Evolutionary conservation across 169 alveolate genomes (phyloP).

Genomic region (Plasmodium fragile): DNA sequence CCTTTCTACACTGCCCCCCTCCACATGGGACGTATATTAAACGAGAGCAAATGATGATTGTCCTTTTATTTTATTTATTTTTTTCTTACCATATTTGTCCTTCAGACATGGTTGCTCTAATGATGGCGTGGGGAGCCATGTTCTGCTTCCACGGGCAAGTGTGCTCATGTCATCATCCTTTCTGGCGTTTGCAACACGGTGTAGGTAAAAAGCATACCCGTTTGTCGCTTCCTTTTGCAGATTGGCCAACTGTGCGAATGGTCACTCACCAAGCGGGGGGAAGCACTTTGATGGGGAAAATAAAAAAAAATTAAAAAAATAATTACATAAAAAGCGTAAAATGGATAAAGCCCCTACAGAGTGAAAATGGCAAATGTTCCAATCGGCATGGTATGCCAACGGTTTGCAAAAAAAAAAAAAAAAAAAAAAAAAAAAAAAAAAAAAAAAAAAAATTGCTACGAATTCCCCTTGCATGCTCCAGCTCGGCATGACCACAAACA

Average conservation of each 20-base stretch:
- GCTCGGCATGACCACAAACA: neutral
- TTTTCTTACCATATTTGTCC: neutral
- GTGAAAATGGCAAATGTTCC: neutral
- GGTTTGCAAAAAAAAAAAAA: neutral
- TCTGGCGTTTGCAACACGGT: neutral
- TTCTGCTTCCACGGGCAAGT: neutral
- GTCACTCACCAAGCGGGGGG: neutral
- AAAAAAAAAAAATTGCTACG: conserved; percentile 8
- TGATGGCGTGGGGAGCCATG: neutral
- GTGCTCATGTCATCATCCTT: neutral
- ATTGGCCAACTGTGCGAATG: neutral
- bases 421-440: conserved; percentile 21
- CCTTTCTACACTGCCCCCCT: neutral
- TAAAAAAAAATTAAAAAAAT: neutral
- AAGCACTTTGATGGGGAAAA: neutral
- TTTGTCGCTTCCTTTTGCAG: neutral
- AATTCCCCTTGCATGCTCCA: neutral
- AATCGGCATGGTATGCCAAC: neutral
- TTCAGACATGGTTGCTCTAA: neutral
- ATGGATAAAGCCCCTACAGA: neutral
- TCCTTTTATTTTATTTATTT: neutral
- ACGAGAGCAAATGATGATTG: neutral
- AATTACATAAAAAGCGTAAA: neutral
- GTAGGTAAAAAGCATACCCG: neutral
- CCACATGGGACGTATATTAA: neutral